phyloP scores from a whole-genome alignment of 164 flowering plant genomes.

The Umbellularia californica region DNA sequence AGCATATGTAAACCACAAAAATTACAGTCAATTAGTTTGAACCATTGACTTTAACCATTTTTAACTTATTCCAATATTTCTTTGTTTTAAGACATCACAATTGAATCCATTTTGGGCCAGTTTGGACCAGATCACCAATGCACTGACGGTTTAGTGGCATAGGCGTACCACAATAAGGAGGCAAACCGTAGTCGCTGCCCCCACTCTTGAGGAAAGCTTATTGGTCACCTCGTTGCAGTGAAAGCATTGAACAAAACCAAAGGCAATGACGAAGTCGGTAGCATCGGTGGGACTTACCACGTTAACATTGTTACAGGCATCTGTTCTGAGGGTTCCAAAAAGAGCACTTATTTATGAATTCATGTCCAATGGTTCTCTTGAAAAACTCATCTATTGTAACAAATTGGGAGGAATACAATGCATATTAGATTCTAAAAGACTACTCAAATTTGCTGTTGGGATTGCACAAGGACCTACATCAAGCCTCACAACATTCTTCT shows the following conservation, averaged over 20 bases:
- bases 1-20: too few species aligned
- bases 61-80: too few species aligned
- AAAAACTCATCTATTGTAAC: not conserved
- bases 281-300: conserved; percentile 8
- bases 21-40: too few species aligned
- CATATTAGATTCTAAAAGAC: not conserved
- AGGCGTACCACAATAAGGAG: too few species aligned
- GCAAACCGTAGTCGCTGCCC: too few species aligned
- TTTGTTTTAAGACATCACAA: too few species aligned
- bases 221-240: conserved; percentile 36
- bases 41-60: too few species aligned
- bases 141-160: too few species aligned
- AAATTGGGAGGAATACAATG: not conserved
- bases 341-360: conserved; percentile 10
- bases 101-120: too few species aligned
- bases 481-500: not conserved
- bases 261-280: conserved; percentile 9
- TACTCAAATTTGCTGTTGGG: not conserved
- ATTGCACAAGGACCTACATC: conserved; percentile 1
- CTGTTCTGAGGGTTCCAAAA: conserved; percentile 1
- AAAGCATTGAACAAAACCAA: conserved; percentile 28
- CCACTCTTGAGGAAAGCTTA: conserved; percentile 9
- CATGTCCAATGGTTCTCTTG: conserved; percentile 11
- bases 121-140: too few species aligned
- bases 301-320: conserved; percentile 10